Evolutionary conservation across 768 basidiomycete species (phyloP).

Genomic region (Termitomyces sp.): DNA sequence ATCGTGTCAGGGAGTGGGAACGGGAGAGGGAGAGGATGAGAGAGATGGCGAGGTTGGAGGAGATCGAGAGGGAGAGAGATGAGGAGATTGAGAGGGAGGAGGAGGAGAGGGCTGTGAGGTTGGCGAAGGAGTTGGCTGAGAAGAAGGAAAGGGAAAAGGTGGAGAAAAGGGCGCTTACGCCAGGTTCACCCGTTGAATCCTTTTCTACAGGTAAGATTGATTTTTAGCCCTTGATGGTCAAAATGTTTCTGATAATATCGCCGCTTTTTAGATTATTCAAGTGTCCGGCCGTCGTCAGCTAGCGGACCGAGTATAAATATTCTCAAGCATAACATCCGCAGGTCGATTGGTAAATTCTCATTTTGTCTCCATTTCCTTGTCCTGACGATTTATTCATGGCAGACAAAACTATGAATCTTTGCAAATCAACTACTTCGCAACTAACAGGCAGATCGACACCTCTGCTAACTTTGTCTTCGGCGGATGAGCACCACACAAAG

Average conservation of each 20-base stretch:
- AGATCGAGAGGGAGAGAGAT: slow-evolving; percentile 46
- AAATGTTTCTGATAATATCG: neutral
- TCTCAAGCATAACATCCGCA: slow-evolving; percentile 66
- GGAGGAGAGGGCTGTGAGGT: slow-evolving; percentile 10
- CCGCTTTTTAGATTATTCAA: slow-evolving; percentile 4
- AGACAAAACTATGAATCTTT: slow-evolving; percentile 68
- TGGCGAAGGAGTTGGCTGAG: neutral
- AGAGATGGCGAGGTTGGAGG: slow-evolving; percentile 61
- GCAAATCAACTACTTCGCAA: slow-evolving; percentile 54
- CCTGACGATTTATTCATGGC: neutral
- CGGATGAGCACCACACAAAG: slow-evolving; percentile 16
- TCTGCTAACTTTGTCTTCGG: slow-evolving; percentile 33
- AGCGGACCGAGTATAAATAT: slow-evolving; percentile 29
- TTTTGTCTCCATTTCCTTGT: neutral
- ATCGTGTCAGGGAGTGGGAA: slow-evolving; percentile 74
- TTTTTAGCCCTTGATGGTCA: neutral
- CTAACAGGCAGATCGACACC: slow-evolving; percentile 38
- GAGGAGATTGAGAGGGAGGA: slow-evolving; percentile 33
- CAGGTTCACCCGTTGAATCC: slow-evolving; percentile 5
- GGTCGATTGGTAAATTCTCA: slow-evolving; percentile 57
- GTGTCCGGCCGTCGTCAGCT: slow-evolving; percentile 6
- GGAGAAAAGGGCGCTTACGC: slow-evolving; percentile 22
- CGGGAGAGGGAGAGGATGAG: slow-evolving; percentile 61
- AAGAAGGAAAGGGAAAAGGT: slow-evolving; percentile 31
- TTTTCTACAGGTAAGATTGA: slow-evolving; percentile 10